A percentile compares a stretch with the other conserved stretches of the same genome.
These are phyloP conservation scores for Termitomyces sp. DNA, from an alignment of 768 basidiomycete species.

Conservation along the genomic window DNA sequence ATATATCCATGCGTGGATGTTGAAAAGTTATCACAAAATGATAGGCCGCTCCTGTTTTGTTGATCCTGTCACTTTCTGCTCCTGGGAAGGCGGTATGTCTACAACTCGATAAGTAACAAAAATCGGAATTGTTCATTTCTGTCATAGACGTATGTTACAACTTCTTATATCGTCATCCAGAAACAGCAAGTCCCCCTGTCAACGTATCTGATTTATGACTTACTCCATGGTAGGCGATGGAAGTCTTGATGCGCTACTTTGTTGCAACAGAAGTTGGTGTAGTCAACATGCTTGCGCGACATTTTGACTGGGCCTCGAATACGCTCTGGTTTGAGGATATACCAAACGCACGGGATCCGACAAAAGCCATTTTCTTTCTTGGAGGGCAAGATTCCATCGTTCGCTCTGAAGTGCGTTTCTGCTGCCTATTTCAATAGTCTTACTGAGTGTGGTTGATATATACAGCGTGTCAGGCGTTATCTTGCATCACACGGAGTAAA, in stretches of 20 bases:
- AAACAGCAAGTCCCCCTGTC: conserved; percentile 40
- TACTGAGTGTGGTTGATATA: background rate
- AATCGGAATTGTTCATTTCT: background rate
- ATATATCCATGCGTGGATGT: conserved; percentile 84
- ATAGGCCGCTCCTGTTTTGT: conserved; percentile 79
- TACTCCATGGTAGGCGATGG: conserved; percentile 48
- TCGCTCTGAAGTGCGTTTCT: conserved; percentile 51
- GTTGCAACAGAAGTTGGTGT: conserved; percentile 85
- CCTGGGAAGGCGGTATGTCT: conserved; percentile 85
- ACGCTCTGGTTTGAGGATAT: conserved; percentile 90
- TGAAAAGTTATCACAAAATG: conserved; percentile 71
- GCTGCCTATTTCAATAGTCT: background rate
- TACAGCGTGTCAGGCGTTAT: conserved; percentile 66
- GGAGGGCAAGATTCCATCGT: conserved; percentile 83
- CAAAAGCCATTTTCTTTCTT: conserved; percentile 66
- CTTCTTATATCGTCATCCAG: conserved; percentile 72
- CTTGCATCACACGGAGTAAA: conserved; percentile 68
- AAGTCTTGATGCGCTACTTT: conserved; percentile 83
- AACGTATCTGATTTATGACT: background rate
- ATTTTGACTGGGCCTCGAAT: conserved; percentile 85
- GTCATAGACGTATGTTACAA: conserved; percentile 80
- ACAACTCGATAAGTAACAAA: background rate
- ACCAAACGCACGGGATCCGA: conserved; percentile 64
- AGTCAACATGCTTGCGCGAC: conserved; percentile 75
- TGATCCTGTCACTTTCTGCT: conserved; percentile 86